Percentiles rank a stretch among this genome's conserved stretches.
Conservation (phyloP, 139 green algal species). For the Picochlorum sp. region DNA sequence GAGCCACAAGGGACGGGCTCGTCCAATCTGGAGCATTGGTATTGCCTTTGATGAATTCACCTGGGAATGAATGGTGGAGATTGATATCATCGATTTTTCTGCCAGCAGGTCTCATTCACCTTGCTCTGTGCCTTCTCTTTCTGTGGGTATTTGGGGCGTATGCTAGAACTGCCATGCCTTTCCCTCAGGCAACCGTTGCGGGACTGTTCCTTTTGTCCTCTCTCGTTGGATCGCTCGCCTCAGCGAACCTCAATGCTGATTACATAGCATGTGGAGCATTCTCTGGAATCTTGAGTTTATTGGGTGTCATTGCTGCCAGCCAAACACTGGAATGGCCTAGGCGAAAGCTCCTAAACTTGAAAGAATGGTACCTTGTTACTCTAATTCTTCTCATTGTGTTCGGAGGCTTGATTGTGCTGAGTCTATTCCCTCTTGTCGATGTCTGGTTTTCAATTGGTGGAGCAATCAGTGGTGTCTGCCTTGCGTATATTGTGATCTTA, state of each 20-base stretch:
- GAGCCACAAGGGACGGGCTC: constrained; percentile 19
- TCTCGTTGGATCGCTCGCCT: constrained; percentile 25
- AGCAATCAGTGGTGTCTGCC: constrained; percentile 5
- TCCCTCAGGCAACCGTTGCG: constrained; percentile 11
- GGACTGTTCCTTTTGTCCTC: constrained; percentile 31
- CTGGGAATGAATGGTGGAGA: constrained; percentile 37
- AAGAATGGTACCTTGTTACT: constrained; percentile 1
- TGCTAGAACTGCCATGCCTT: constrained; percentile 12
- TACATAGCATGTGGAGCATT: constrained; percentile 30
- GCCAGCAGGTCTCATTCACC: constrained; percentile 37
- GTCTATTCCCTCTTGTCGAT: constrained; percentile 32
- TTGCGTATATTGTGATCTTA: not conserved
- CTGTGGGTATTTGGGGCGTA: constrained; percentile 43
- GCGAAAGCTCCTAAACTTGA: constrained; percentile 12
- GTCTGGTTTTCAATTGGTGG: constrained; percentile 12
- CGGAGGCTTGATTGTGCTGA: constrained; percentile 14
- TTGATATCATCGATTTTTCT: constrained; percentile 38
- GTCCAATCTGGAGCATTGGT: constrained; percentile 24
- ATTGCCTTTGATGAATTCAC: constrained; percentile 10
- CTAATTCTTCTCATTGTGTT: constrained; percentile 19
- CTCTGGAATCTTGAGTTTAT: constrained; percentile 28
- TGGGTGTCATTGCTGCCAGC: constrained; percentile 31
- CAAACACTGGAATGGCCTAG: constrained; percentile 20
- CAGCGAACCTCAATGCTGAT: constrained; percentile 34
- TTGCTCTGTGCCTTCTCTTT: constrained; percentile 12